Conservation (phyloP, 257 asterid genomes). For the Henckelia pumila region DNA sequence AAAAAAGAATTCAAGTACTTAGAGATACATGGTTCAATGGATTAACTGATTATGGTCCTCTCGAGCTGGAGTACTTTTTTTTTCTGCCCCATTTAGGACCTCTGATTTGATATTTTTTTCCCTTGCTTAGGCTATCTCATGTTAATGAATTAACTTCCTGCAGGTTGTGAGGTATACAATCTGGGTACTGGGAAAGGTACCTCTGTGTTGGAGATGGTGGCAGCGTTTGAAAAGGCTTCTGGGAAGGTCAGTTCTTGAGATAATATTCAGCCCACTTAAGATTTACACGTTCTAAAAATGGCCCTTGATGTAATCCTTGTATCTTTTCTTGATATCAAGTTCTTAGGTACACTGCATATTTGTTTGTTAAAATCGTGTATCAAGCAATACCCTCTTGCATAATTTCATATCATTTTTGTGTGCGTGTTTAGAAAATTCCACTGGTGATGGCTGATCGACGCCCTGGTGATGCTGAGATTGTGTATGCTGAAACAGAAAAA, state of each 20-base stretch:
- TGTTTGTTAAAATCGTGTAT: background rate
- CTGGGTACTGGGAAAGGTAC: conserved; percentile 98
- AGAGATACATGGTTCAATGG: background rate
- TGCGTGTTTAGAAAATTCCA: conserved; percentile 66
- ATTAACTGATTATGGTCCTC: background rate
- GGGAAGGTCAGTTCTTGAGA: conserved; percentile 67
- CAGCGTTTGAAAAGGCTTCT: conserved; percentile 94
- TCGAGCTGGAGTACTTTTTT: background rate
- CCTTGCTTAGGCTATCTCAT: background rate
- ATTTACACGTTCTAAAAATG: background rate
- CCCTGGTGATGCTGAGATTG: conserved; percentile 95
- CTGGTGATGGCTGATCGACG: conserved; percentile 82
- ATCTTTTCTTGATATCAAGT: background rate
- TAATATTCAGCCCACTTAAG: background rate
- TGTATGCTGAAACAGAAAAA: conserved; percentile 79
- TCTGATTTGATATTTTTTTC: background rate
- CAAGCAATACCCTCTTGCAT: background rate
- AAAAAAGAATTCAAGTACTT: background rate
- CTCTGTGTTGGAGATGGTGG: conserved; percentile 98
- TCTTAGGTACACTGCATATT: background rate
- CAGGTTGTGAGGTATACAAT: conserved; percentile 98
- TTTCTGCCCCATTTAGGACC: background rate
- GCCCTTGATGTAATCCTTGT: background rate
- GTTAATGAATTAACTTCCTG: conserved; percentile 23
- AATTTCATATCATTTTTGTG: background rate